A percentile compares a stretch with the other conserved stretches of the same genome.
Evolutionary conservation across 2,329 filamentous ascomycete species (phyloP).

Genomic region (Myotisia sp.): DNA sequence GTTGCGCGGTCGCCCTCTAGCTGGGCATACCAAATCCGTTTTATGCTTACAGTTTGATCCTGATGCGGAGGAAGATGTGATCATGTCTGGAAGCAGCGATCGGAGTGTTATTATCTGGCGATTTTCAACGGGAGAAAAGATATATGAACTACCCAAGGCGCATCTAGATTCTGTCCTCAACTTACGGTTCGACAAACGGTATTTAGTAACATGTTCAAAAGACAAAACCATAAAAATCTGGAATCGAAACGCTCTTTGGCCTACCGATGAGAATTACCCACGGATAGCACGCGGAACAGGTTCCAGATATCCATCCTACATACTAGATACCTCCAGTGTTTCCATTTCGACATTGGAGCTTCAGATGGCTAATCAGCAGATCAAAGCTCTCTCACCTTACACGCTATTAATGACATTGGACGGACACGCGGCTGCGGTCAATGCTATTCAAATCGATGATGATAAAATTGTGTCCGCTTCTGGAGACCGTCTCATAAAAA

Average conservation of each 20-base stretch:
- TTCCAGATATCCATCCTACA: conserved; percentile 39
- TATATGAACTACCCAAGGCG: conserved; percentile 61
- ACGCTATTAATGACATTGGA: conserved; percentile 64
- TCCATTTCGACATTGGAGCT: conserved; percentile 31
- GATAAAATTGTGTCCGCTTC: conserved; percentile 87
- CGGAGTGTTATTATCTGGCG: conserved; percentile 80
- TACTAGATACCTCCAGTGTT: conserved; percentile 36
- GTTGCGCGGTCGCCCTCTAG: conserved; percentile 57
- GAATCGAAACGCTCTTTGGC: conserved; percentile 57
- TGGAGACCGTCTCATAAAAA: conserved; percentile 81
- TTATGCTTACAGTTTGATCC: conserved; percentile 92
- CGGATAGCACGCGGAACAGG: conserved; percentile 27
- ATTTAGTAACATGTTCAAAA: conserved; percentile 92
- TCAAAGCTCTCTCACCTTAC: conserved; percentile 46
- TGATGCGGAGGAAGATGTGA: conserved; percentile 69
- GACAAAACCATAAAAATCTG: conserved; percentile 96
- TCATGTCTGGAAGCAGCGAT: conserved; percentile 93
- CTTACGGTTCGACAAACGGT: conserved; percentile 77
- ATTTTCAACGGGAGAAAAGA: conserved; percentile 75
- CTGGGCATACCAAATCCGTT: conserved; percentile 71
- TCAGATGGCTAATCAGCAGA: conserved; percentile 27
- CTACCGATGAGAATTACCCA: conserved; percentile 33
- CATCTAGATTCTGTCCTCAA: conserved; percentile 89
- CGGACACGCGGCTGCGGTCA: conserved; percentile 83
- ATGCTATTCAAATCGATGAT: conserved; percentile 80